Conservation (phyloP, 2,329 filamentous ascomycete genomes). For the Pseudovirgaria hyperparasitica region DNA sequence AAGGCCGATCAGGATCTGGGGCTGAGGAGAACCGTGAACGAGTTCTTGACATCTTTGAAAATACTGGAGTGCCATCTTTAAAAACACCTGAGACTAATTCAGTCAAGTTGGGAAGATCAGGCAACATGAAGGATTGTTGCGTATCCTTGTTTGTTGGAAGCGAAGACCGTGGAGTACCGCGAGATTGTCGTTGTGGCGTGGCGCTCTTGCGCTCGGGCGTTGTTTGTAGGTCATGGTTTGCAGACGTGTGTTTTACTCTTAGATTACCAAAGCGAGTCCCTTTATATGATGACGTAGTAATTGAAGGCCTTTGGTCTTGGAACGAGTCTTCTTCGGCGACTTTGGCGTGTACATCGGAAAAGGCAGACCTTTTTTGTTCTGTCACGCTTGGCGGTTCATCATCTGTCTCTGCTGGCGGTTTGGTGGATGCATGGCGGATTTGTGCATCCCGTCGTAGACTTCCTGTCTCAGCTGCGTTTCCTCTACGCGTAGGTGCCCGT, state of each 20-base stretch:
- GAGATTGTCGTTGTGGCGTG: constrained; percentile 8
- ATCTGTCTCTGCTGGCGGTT: constrained; percentile 22
- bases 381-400: constrained; percentile 20
- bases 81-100: constrained; percentile 48
- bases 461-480: constrained; percentile 17
- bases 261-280: constrained; percentile 42
- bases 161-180: constrained; percentile 10
- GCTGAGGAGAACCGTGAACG: constrained; percentile 43
- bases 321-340: constrained; percentile 40
- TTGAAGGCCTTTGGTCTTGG: constrained; percentile 36
- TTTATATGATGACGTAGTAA: constrained; percentile 27
- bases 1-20: constrained; percentile 16
- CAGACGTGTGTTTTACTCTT: constrained; percentile 27
- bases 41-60: constrained; percentile 36
- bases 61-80: constrained; percentile 44
- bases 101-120: constrained; percentile 47
- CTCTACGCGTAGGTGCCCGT: constrained; percentile 21
- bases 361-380: constrained; percentile 31
- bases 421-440: constrained; percentile 27
- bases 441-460: constrained; percentile 33
- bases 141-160: constrained; percentile 22
- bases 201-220: constrained; percentile 6
- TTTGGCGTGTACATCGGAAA: constrained; percentile 44
- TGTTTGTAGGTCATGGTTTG: constrained; percentile 18
- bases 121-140: constrained; percentile 47